Percentiles rank a stretch among this genome's conserved stretches.
Conservation (phyloP, 495 filamentous ascomycete genomes). For the Hyphodiscus hymeniophilus region DNA sequence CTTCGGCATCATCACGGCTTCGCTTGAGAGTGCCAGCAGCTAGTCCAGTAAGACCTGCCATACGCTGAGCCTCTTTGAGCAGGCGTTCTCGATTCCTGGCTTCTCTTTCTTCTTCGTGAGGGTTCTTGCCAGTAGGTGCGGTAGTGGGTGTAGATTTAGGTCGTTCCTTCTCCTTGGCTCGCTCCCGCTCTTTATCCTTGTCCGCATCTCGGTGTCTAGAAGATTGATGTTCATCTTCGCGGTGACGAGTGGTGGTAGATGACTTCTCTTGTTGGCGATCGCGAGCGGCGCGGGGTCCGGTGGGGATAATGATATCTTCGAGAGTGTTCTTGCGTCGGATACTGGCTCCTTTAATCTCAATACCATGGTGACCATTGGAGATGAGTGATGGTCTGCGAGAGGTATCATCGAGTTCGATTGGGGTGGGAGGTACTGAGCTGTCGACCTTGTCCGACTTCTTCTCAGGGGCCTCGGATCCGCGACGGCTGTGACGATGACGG, state of each 20-base stretch:
- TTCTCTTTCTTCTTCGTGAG: constrained; percentile 69
- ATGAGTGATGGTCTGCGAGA: constrained; percentile 27
- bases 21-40: constrained; percentile 24
- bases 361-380: constrained; percentile 31
- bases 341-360: constrained; percentile 31
- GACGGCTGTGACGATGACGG: constrained; percentile 25
- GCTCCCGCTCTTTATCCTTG: constrained; percentile 5
- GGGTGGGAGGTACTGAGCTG: constrained; percentile 31
- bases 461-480: constrained; percentile 42
- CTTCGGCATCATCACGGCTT: constrained; percentile 35
- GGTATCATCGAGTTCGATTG: constrained; percentile 28
- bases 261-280: constrained; percentile 16
- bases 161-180: constrained; percentile 34
- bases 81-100: constrained; percentile 67
- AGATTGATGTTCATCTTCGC: constrained; percentile 1
- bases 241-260: constrained; percentile 3
- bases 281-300: constrained; percentile 21
- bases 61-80: constrained; percentile 68
- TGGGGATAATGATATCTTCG: constrained; percentile 27
- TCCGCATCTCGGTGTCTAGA: constrained; percentile 8
- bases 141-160: constrained; percentile 8
- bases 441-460: constrained; percentile 14
- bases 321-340: constrained; percentile 28
- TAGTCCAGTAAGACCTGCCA: constrained; percentile 39
- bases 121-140: constrained; percentile 35